Percentiles rank a stretch among this genome's conserved stretches.
phyloP scores from a whole-genome alignment of 305 asterid genomes.

The Fraxinus paxiana region DNA sequence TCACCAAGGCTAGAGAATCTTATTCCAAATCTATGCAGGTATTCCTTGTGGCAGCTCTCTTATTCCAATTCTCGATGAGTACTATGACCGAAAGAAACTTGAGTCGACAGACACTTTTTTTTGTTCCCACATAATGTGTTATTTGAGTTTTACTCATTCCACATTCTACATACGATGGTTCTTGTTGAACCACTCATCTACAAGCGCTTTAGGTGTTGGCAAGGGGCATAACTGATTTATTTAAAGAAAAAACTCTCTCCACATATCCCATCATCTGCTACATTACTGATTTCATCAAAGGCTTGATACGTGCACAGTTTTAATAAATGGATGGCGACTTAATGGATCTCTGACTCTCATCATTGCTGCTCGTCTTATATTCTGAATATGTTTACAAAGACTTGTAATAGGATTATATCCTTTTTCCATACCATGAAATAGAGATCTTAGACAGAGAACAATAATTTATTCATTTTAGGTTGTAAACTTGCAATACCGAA shows the following conservation, averaged over 20 bases:
- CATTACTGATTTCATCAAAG: background rate
- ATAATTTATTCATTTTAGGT: background rate
- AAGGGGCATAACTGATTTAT: background rate
- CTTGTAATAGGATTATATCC: background rate
- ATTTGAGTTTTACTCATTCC: background rate
- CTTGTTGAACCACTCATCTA: background rate
- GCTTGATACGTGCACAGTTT: background rate
- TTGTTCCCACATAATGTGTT: background rate
- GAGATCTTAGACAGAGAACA: background rate
- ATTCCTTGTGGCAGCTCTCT: background rate
- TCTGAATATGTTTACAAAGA: background rate
- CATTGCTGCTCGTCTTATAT: background rate
- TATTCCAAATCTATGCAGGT: slow-evolving; percentile 92
- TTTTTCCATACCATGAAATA: background rate
- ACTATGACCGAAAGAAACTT: background rate
- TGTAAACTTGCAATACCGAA: background rate
- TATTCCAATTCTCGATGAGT: background rate
- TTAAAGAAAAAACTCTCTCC: background rate
- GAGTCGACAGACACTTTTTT: background rate
- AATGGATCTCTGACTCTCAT: background rate
- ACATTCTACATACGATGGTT: background rate
- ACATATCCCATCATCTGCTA: background rate
- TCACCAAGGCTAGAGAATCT: slow-evolving; percentile 91
- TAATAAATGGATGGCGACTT: background rate
- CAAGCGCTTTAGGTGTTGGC: background rate